These are phyloP conservation scores for Medicago arabica DNA, from an alignment of 306 rosid genomes.

Conservation along the genomic window DNA sequence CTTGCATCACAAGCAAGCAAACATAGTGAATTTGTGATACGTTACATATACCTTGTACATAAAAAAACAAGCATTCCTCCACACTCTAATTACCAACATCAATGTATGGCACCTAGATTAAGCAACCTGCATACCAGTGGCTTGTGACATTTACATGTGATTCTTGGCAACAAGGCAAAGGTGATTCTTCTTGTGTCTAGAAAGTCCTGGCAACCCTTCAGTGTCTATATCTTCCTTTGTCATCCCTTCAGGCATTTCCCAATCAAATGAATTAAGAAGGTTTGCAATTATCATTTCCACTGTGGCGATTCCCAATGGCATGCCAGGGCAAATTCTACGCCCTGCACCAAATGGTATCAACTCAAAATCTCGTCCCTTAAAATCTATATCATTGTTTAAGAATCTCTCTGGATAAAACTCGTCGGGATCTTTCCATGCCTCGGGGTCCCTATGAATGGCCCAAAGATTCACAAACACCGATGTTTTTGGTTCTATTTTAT, in stretches of 20 bases:
- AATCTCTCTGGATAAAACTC: conserved; percentile 5
- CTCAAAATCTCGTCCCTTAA: conserved; percentile 4
- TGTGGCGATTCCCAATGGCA: background rate
- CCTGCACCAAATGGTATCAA: conserved; percentile 7
- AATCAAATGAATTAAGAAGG: conserved; percentile 13
- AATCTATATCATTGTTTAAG: background rate
- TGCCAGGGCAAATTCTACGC: conserved; percentile 14
- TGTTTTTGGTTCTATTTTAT: background rate
- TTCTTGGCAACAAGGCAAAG: conserved; percentile 3
- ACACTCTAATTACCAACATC: too few relatives aligned
- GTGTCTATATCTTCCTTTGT: background rate
- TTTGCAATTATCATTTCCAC: background rate
- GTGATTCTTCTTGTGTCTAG: conserved; percentile 20
- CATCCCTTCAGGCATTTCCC: conserved; percentile 15
- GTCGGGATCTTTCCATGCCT: background rate
- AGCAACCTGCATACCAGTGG: too few relatives aligned
- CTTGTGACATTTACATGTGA: background rate
- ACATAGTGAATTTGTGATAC: too few relatives aligned
- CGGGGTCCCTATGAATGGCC: conserved; percentile 1
- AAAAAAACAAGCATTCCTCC: too few relatives aligned
- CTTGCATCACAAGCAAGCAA: too few relatives aligned
- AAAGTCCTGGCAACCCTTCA: conserved; percentile 11
- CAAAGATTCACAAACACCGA: background rate
- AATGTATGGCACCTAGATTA: too few relatives aligned
- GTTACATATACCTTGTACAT: too few relatives aligned